Base-by-base conservation (phyloP, 352 stramenopile species). In the Pythium grandisporangium region DNA sequence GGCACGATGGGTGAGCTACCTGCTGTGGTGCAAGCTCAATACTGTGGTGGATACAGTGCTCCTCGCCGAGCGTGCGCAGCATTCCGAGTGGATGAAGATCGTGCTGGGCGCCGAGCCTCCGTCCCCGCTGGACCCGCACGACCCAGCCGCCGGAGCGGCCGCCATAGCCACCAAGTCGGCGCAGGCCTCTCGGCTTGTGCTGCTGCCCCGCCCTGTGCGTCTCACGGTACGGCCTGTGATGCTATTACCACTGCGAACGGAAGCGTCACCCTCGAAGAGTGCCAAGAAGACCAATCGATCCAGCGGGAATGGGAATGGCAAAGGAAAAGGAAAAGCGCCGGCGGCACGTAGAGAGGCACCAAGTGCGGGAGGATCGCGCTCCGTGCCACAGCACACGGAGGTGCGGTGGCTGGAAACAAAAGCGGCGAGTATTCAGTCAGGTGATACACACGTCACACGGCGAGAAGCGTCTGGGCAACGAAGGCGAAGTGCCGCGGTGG, bases 41-140 rank as follows among this genome's bases (percentile, higher is more conserved):
- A 40, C 46, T 6, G 46, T 47, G 7, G 61, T 84, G 17, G 53
- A 70, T 17, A 38, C 51, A 0, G 53, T 57, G 6, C 39, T 81
- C 7, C 45, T 55, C 1, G 55, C 58, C 14, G 64, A 80, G 23
- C 58, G 65, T 6, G 16, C 61, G 5, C 54, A 61, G 30, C 67
- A 77, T 40, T 80, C 75, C 0, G 75, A 88, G 38, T 88, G 75
- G 75, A 88, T 82, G 47, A 85, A 85, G 58, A 88, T 88, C 35
- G 69, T 83, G 23, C 77, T 88, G 26, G 77, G 70, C 34, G 71
- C 53, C 44, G 30, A 62, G 22, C 40, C 61, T 44, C 8, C 56
- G 51, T 39, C 30, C 32, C 10, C 53, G 68, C 57, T 59, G 58
- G 16, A 11, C 33, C 13, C n/a, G 16, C 7, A 38, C 6, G 10